A percentile compares a stretch with the other conserved stretches of the same genome.
These are phyloP conservation scores for Cladorrhinum sp. DNA, from an alignment of 2,329 filamentous ascomycete genomes.

Conservation along the genomic window DNA sequence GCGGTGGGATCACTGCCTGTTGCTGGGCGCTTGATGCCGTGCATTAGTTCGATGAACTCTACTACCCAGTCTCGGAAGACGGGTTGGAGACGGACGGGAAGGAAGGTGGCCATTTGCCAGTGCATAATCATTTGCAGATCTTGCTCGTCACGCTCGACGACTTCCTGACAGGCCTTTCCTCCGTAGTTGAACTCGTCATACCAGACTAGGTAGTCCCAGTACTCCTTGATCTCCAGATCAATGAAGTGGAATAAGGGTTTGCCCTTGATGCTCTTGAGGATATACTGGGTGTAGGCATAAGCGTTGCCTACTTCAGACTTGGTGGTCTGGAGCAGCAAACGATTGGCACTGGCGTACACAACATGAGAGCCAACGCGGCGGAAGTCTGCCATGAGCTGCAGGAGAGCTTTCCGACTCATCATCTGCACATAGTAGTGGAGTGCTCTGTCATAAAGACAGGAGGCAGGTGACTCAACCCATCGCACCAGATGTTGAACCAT, in stretches of 20 bases:
- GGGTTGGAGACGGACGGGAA: slow-evolving; percentile 75
- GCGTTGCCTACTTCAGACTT: slow-evolving; percentile 97
- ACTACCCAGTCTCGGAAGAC: slow-evolving; percentile 90
- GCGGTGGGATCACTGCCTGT: slow-evolving; percentile 47
- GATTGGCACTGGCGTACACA: slow-evolving; percentile 88
- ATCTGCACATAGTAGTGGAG: slow-evolving; percentile 97
- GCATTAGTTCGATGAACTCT: slow-evolving; percentile 94
- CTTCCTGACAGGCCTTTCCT: slow-evolving; percentile 82
- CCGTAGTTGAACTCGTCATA: slow-evolving; percentile 99
- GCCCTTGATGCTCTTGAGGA: slow-evolving; percentile 92
- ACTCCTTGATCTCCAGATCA: slow-evolving; percentile 95
- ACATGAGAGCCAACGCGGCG: slow-evolving; percentile 91
- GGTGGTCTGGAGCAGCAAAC: slow-evolving; percentile 88
- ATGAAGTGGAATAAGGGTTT: slow-evolving; percentile 97
- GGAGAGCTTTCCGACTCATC: slow-evolving; percentile 95
- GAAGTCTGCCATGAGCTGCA: slow-evolving; percentile 96
- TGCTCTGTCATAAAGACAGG: slow-evolving; percentile 91
- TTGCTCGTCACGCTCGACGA: slow-evolving; percentile 70
- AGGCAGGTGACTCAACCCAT: slow-evolving; percentile 92
- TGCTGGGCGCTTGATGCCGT: slow-evolving; percentile 70
- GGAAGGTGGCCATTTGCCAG: slow-evolving; percentile 92
- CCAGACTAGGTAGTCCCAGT: slow-evolving; percentile 99
- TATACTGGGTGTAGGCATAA: slow-evolving; percentile 95
- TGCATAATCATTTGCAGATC: slow-evolving; percentile 91
- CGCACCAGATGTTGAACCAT: slow-evolving; percentile 96